Evolutionary conservation across 1,284 basidiomycete species (phyloP), one percentile per base, ranked within the genome.

Genomic region (Melampsora occidentalis): DNA sequence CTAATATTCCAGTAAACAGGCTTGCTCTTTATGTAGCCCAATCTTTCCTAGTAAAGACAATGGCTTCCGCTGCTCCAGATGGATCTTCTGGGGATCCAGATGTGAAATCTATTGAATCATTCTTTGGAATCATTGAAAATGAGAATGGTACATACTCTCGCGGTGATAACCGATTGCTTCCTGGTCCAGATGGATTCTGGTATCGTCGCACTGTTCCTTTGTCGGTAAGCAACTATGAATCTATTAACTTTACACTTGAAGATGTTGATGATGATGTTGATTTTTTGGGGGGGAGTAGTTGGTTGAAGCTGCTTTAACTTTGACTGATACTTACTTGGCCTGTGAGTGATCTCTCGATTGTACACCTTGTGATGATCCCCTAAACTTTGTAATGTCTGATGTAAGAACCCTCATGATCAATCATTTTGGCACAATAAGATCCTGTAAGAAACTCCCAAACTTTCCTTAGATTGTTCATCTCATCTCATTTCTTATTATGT

Each of bases 11-110:
- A 46, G 5, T 14, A 16, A 46, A 14, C 5, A 59, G 57, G 22
- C n/a, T 59, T 59, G n/a, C 57, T 16, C 57, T 59, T 22, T 59
- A 59, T 59, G 57, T 31, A 25, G 57, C 57, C 22, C 57, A 59
- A 31, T 12, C 22, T 4, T 59, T 59, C 10, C 5, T 59, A 22
- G 9, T 6, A 25, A 59, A 31, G 3, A 59, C 57, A 4, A 59
- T 59, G 57, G n/a, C 57, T 12, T 59, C 57, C 10, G 57, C 57
- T 20, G 22, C 12, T 25, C 10, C 12, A 16, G 7, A 59, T 6
- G 57, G 57, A 59, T 59, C 57, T 22, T 16, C 28, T 31, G 10
- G 14, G 4, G 14, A 12, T 25, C 57, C 57, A 6, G 57, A 59
- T 31, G 28, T 59, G 5, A 59, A 59, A 59, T 59, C 57, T 16